Base-by-base conservation (phyloP, 805 yeast genomes). In the Candida glaebosa region DNA sequence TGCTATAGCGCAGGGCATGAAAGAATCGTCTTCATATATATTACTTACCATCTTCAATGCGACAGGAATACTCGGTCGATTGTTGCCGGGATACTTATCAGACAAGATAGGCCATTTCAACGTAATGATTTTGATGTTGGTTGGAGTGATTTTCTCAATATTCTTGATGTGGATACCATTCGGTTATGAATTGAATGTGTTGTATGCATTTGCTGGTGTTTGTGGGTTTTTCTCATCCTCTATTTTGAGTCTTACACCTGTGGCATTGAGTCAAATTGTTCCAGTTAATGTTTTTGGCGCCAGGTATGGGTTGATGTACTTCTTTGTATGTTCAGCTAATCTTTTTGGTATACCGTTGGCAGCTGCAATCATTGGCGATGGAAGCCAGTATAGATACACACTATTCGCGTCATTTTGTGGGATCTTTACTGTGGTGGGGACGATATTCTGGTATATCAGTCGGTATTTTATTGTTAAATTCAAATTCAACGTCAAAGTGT, bases 141-240 rank as follows among this genome's bases (percentile, higher is more conserved):
- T 57, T 2, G 60, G 78, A 5, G 63, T 76, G n/a, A 61, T 73
- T 1, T 9, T 81, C 0, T 57, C 77, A 15, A 67, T 78, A 2
- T 63, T 83, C 37, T 67, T 69, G 0, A 51, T 83, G n/a, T 82
- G 89, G 89, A 59, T 82, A 16, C 89, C 90, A 1, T 75, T 81
- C 41, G 88, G 87, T 0, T 43, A 54, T 6, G 49, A 57, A 38
- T 41, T 65, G 20, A 60, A 59, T 2, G 73, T 67, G 0, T 58
- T 82, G 39, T 75, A 78, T 48, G 67, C 69, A 0, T 84, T 81
- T 56, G 63, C 81, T 5, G 73, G 68, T 0, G 38, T 75, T 3
- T 77, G 74, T 52, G 89, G 89, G 0, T 76, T 81, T 50, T 71
- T 75, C 42, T 68, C 77, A 22, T 81, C 87, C 3, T 75, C 84